These are phyloP conservation scores for Pseudocercospora crystallina DNA, from an alignment of 2,329 filamentous ascomycete species.

Conservation along the genomic window DNA sequence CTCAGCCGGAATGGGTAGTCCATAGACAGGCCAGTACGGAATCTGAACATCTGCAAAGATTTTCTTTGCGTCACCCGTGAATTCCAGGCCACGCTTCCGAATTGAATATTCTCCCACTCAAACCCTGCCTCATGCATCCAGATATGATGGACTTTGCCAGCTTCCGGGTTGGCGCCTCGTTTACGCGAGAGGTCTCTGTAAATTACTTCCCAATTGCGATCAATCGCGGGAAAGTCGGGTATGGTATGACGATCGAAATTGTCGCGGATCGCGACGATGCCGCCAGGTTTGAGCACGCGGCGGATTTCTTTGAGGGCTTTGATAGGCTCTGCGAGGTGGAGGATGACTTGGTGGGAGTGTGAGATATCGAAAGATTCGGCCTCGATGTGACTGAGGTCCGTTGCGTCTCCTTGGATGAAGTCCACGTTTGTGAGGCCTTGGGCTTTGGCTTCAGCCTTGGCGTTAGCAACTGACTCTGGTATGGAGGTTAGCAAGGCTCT, in stretches of 20 bases:
- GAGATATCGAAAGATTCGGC: conserved; percentile 54
- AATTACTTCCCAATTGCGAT: conserved; percentile 12
- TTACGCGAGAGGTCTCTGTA: conserved; percentile 6
- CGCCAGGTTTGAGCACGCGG: conserved; percentile 52
- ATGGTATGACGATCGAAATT: conserved; percentile 3
- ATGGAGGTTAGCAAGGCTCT: neutral
- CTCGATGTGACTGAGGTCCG: conserved; percentile 1
- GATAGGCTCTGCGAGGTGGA: conserved; percentile 54
- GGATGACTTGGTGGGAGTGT: conserved; percentile 57
- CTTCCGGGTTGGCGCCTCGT: conserved; percentile 19
- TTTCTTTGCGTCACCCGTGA: neutral
- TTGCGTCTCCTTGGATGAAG: conserved; percentile 12
- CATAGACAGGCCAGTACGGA: conserved; percentile 1
- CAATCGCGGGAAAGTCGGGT: conserved; percentile 10
- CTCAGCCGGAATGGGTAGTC: neutral
- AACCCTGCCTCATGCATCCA: conserved; percentile 29
- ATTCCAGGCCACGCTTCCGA: conserved; percentile 2
- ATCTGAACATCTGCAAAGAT: neutral
- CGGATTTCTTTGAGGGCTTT: conserved; percentile 54
- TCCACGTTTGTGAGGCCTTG: conserved; percentile 12
- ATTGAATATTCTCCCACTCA: conserved; percentile 10
- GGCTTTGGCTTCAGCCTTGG: conserved; percentile 5
- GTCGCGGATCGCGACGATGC: conserved; percentile 52
- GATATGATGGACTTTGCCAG: conserved; percentile 16
- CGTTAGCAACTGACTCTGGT: conserved; percentile 9